Base-by-base conservation (phyloP, 495 filamentous ascomycete species). In the Friedmanniomyces endolithicus region DNA sequence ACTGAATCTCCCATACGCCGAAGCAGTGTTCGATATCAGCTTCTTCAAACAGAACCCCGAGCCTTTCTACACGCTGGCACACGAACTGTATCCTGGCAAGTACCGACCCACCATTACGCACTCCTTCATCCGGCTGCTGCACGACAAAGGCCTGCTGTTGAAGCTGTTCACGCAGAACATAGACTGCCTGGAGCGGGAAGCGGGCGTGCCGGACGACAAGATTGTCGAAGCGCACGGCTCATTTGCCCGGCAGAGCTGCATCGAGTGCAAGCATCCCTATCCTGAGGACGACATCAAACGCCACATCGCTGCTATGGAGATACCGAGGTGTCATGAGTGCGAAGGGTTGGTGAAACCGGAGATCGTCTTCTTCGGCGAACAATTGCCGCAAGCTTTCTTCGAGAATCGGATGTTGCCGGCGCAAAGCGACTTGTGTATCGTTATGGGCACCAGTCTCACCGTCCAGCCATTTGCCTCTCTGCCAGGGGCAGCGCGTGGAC, bases 91-190 rank as follows among this genome's bases (percentile, higher is more conserved):
- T 66, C 94, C 92, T 0, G 94, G 89, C n/a, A 80, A 83, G 61
- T 95, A 85, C 73, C 75, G 80, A 52, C 94, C 94, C 1, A 97
- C 89, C 2, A 71, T 94, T 52, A 79, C 86, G 2, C 87, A 94
- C 67, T 76, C 75, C 3, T 94, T 95, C 63, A 80, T 96, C 55
- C 77, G 78, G 11, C 62, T 85, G 29, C 78, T 95, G 14, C 75
- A 87, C 31, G 72, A 85, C 44, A 92, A 90, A 70, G 79, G 80
- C 6, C 71, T 89, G 29, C 72, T 98, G 14, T 70, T 86, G 60
- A 90, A 88, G 71, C 76, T 89, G 39, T 98, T 95, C 70, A 95
- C 94, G 6, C 92, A 98, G 67, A 98, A 98, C 66, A 95, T 98
- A 63, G 92, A 98, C 71, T 89, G 86, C 63, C 76, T 98, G 22